These are phyloP conservation scores for Calocybe cyanea DNA, from an alignment of 768 basidiomycete genomes.

Conservation along the genomic window DNA sequence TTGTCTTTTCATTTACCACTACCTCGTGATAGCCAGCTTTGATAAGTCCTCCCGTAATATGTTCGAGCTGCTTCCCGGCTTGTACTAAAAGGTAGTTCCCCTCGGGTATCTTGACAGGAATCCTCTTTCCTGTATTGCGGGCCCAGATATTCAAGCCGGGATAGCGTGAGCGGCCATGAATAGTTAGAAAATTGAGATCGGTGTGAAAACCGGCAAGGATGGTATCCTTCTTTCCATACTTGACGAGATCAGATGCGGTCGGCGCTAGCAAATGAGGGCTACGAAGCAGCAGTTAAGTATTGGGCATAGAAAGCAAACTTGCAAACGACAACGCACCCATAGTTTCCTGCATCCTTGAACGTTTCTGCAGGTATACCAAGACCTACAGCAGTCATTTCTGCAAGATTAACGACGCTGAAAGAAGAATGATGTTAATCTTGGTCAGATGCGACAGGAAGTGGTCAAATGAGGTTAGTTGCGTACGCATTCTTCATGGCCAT, in stretches of 20 bases:
- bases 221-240: slow-evolving; percentile 73
- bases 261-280: slow-evolving; percentile 87
- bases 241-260: slow-evolving; percentile 85
- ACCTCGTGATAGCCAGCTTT: slow-evolving; percentile 96
- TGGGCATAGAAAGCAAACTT: not conserved
- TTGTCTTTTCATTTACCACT: slow-evolving; percentile 78
- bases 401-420: slow-evolving; percentile 76
- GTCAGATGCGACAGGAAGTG: not conserved
- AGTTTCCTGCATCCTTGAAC: slow-evolving; percentile 77
- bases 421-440: slow-evolving; percentile 8
- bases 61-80: slow-evolving; percentile 94
- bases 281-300: slow-evolving; percentile 2
- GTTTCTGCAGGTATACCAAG: slow-evolving; percentile 67
- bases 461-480: too few relatives aligned
- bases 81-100: slow-evolving; percentile 86
- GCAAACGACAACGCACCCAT: slow-evolving; percentile 53
- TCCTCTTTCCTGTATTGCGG: slow-evolving; percentile 86
- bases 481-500: slow-evolving; percentile 84
- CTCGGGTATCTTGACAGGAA: slow-evolving; percentile 80
- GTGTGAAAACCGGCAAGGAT: slow-evolving; percentile 94
- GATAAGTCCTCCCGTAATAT: slow-evolving; percentile 77
- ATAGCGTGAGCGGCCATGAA: slow-evolving; percentile 82
- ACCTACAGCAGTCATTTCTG: slow-evolving; percentile 84
- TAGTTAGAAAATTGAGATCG: slow-evolving; percentile 92
- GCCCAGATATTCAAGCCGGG: slow-evolving; percentile 95